phyloP scores from a whole-genome alignment of 345 rosid species.

The Orychophragmus violaceus region DNA sequence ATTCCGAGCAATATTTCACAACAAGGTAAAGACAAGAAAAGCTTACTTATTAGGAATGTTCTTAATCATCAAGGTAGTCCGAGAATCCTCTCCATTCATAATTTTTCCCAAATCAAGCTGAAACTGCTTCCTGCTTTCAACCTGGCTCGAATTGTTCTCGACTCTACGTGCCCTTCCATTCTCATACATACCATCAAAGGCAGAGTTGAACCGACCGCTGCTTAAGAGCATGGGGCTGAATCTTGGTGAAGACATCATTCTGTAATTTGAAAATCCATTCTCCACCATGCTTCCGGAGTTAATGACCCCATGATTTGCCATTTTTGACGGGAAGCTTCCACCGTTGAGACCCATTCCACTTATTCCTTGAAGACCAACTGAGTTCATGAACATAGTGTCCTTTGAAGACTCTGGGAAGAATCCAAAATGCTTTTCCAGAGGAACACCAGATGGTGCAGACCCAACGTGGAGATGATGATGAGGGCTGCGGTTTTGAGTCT shows the following conservation, averaged over 20 bases:
- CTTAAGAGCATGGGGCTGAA: slow-evolving; percentile 54
- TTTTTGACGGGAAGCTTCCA: slow-evolving; percentile 28
- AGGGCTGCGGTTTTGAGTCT: slow-evolving; percentile 39
- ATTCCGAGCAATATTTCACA: not conserved
- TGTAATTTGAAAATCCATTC: slow-evolving; percentile 46
- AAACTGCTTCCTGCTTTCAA: slow-evolving; percentile 65
- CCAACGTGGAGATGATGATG: slow-evolving; percentile 76
- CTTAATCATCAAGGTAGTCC: slow-evolving; percentile 59
- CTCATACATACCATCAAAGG: slow-evolving; percentile 56
- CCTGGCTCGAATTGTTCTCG: slow-evolving; percentile 52
- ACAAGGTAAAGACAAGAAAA: not conserved
- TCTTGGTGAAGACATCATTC: slow-evolving; percentile 74
- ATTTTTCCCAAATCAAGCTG: slow-evolving; percentile 86
- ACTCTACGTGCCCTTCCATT: slow-evolving; percentile 50
- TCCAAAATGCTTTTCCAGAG: slow-evolving; percentile 74
- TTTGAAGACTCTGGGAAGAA: slow-evolving; percentile 64
- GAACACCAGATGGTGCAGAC: slow-evolving; percentile 87
- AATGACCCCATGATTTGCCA: slow-evolving; percentile 42
- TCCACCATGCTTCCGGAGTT: slow-evolving; percentile 46
- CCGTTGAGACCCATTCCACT: slow-evolving; percentile 30
- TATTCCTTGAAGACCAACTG: slow-evolving; percentile 38
- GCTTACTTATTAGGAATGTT: slow-evolving; percentile 62
- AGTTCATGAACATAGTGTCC: slow-evolving; percentile 58
- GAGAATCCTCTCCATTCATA: slow-evolving; percentile 49
- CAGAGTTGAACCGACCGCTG: slow-evolving; percentile 39